phyloP scores from a whole-genome alignment of 306 rosid genomes.

The Carpinus fangiana region DNA sequence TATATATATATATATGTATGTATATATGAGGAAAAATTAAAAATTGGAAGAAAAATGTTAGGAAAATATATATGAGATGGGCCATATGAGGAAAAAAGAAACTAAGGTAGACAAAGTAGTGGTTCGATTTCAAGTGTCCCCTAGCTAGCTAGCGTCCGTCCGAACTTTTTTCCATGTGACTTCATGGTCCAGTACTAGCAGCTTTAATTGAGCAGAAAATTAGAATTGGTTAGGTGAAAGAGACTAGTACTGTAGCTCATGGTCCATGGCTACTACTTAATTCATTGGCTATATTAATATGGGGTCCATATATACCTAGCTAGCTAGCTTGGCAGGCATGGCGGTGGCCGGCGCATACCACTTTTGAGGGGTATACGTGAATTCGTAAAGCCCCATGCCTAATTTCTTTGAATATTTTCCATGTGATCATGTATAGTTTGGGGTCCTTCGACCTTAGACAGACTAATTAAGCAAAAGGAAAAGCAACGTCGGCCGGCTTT shows the following conservation, averaged over 20 bases:
- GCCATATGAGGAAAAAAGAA: no score
- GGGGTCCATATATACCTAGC: neutral
- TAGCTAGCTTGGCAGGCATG: no score
- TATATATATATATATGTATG: no score
- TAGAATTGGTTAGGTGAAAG: neutral
- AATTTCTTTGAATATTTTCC: neutral
- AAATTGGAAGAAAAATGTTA: no score
- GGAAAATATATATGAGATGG: no score
- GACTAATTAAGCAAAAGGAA: neutral
- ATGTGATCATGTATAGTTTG: neutral
- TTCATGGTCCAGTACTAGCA: neutral
- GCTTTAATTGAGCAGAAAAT: neutral
- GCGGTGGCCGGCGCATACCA: no score
- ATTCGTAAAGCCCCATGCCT: neutral
- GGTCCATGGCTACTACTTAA: neutral
- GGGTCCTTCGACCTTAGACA: neutral
- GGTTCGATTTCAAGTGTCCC: no score
- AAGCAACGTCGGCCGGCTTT: neutral
- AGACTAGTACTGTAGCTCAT: neutral
- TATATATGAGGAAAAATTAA: no score
- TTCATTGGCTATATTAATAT: no score
- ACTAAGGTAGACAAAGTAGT: no score
- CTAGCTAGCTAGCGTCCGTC: no score
- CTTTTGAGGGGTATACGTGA: neutral
- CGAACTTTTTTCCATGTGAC: no score